Evolutionary conservation across 495 filamentous ascomycete genomes (phyloP).

Genomic region (Aspergillus sparsus): DNA sequence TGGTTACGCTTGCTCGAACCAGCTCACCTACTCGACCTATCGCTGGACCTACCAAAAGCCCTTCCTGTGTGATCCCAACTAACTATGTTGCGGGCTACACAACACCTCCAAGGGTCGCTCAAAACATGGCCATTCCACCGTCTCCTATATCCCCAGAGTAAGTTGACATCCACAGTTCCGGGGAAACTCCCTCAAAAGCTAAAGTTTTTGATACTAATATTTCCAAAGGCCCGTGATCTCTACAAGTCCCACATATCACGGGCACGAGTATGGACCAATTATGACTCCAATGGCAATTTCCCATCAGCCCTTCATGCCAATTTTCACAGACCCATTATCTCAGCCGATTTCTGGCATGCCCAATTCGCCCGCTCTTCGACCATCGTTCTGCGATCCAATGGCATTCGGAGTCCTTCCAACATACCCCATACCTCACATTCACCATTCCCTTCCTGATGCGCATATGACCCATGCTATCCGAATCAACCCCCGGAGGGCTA

Average conservation of each 20-base stretch:
- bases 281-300: slow-evolving; percentile 30
- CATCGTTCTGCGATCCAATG: slow-evolving; percentile 33
- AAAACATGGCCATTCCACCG: slow-evolving; percentile 36
- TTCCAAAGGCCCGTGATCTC: slow-evolving; percentile 31
- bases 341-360: slow-evolving; percentile 34
- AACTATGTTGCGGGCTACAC: slow-evolving; percentile 38
- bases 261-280: slow-evolving; percentile 36
- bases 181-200: not conserved
- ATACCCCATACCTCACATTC: slow-evolving; percentile 35
- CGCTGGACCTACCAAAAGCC: slow-evolving; percentile 48
- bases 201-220: slow-evolving; percentile 3
- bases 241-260: slow-evolving; percentile 29
- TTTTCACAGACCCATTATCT: slow-evolving; percentile 33
- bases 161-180: slow-evolving; percentile 10
- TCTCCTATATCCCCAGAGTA: slow-evolving; percentile 46
- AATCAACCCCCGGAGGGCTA: slow-evolving; percentile 1
- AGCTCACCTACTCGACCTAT: slow-evolving; percentile 46
- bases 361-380: slow-evolving; percentile 36
- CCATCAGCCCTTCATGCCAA: slow-evolving; percentile 34
- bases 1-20: slow-evolving; percentile 48
- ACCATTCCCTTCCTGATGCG: slow-evolving; percentile 15
- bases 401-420: slow-evolving; percentile 37
- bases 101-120: slow-evolving; percentile 35
- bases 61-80: slow-evolving; percentile 31
- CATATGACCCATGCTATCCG: slow-evolving; percentile 19